Evolutionary conservation across 2,329 filamentous ascomycete species (phyloP), one percentile per base, ranked within the genome.

Genomic region (Ustilaginoidea virens): DNA sequence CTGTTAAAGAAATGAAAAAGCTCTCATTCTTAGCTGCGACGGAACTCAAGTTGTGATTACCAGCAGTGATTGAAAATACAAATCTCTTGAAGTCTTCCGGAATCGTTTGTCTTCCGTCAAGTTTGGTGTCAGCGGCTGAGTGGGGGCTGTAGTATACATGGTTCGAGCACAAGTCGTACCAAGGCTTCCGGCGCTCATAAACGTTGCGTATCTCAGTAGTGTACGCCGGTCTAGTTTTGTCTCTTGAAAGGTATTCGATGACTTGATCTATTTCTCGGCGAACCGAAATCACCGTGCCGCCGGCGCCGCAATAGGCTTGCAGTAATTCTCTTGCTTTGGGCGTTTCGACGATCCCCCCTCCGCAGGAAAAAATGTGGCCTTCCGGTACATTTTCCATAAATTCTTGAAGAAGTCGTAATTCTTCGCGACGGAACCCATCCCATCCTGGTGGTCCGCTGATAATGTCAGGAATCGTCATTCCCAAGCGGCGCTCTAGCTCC

Each of bases 101-200:
- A 14, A 52, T 47, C n/a, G n/a, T n/a, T n/a, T n/a, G n/a, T n/a
- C n/a, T n/a, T n/a, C n/a, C n/a, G n/a, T n/a, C n/a, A n/a, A n/a
- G n/a, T n/a, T n/a, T 31, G 11, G 37, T 39, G n/a, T 36, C 36
- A 16, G 36, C 41, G 18, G 46, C 56, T 2, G 55, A 42, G 39
- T 69, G 73, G 28, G 83, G 82, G 50, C 81, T 92, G 58, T 87
- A 80, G 58, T 93, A 96, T 42, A 92, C 74, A 43, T 83, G 78
- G 48, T 92, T 98, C 60, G 86, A 94, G 62, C 90, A 96, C 49
- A 87, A 73, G 33, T 81, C 67, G 53, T 83, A 96, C 74, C 82
- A 93, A 3, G 77, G 79, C 51, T 85, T 90, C 21, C 90, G 75
- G 30, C 87, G 77, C 33, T 82, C 60, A 64, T 92, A 98, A 3